A percentile compares a stretch with the other conserved stretches of the same genome.
These are phyloP conservation scores for Dalbergia oliveri DNA, from an alignment of 306 rosid genomes.

Conservation along the genomic window DNA sequence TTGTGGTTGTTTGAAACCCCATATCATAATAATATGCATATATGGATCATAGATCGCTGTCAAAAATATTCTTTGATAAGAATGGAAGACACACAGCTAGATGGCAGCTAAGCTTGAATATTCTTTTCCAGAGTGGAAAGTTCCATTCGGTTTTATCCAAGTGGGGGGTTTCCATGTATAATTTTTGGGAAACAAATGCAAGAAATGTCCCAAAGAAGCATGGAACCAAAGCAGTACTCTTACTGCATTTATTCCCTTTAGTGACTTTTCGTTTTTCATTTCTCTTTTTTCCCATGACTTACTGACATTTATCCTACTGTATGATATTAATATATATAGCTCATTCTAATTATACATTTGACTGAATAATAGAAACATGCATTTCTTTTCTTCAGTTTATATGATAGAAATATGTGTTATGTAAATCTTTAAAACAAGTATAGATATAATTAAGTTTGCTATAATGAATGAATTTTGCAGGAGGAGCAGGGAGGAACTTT, in stretches of 20 bases:
- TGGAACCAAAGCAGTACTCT: conserved; percentile 19
- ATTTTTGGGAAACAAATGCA: conserved; percentile 40
- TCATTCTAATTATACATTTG: not conserved
- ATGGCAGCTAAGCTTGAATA: conserved; percentile 61
- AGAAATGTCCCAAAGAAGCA: conserved; percentile 36
- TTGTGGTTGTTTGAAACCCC: conserved; percentile 43
- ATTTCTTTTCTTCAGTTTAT: not conserved
- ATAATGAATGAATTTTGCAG: conserved; percentile 38
- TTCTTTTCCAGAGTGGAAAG: conserved; percentile 66
- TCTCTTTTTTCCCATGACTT: not conserved
- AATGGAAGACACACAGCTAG: conserved; percentile 53
- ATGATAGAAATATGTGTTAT: not conserved
- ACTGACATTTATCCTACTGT: not conserved
- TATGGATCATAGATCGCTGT: conserved; percentile 1
- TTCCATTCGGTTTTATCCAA: conserved; percentile 49
- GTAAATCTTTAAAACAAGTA: too few species aligned
- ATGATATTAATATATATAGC: not conserved
- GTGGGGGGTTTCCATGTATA: conserved; percentile 31
- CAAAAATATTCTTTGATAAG: conserved; percentile 53
- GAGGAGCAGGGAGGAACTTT: conserved; percentile 69
- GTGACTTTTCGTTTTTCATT: not conserved
- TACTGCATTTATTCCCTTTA: conserved; percentile 37
- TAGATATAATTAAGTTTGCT: too few species aligned
- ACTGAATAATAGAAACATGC: not conserved
- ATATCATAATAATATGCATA: not conserved